Percentiles rank a stretch among this genome's conserved stretches.
These are phyloP conservation scores for Eimeria falciformis DNA, from an alignment of 169 alveolate species.

Conservation along the genomic window DNA sequence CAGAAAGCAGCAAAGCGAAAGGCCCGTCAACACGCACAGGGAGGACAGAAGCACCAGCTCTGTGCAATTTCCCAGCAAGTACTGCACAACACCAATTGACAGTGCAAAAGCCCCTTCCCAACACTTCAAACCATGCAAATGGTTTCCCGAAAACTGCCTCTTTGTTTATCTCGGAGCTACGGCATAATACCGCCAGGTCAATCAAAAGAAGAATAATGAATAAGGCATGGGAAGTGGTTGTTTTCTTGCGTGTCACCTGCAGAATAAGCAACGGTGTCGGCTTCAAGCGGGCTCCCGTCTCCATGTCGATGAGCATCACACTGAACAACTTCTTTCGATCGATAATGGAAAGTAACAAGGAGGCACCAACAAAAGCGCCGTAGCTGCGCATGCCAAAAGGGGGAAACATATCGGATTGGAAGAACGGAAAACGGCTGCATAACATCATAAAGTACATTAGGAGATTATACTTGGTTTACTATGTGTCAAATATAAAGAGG, in stretches of 20 bases:
- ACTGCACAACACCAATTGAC: constrained; percentile 1
- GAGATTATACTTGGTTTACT: neutral
- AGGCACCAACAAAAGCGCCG: neutral
- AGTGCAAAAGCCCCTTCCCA: too few relatives aligned
- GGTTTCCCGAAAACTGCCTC: too few relatives aligned
- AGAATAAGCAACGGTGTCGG: neutral
- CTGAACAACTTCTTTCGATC: neutral
- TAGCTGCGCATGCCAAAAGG: neutral
- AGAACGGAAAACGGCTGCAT: neutral
- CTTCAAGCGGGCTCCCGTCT: neutral
- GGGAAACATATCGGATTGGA: neutral
- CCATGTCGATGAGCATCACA: neutral
- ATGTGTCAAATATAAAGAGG: neutral
- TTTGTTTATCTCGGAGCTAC: too few relatives aligned
- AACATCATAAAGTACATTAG: neutral
- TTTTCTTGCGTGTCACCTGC: neutral
- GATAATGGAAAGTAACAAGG: neutral
- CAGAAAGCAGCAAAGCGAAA: neutral
- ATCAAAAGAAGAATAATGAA: neutral
- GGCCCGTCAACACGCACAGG: neutral
- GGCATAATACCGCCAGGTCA: too few relatives aligned
- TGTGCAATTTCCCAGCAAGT: neutral
- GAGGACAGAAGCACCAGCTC: neutral
- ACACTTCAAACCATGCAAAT: too few relatives aligned
- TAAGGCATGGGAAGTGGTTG: neutral